Evolutionary conservation across 768 basidiomycete species (phyloP), one percentile per base, ranked within the genome.

Genomic region (Holtermanniella nyarrowii): DNA sequence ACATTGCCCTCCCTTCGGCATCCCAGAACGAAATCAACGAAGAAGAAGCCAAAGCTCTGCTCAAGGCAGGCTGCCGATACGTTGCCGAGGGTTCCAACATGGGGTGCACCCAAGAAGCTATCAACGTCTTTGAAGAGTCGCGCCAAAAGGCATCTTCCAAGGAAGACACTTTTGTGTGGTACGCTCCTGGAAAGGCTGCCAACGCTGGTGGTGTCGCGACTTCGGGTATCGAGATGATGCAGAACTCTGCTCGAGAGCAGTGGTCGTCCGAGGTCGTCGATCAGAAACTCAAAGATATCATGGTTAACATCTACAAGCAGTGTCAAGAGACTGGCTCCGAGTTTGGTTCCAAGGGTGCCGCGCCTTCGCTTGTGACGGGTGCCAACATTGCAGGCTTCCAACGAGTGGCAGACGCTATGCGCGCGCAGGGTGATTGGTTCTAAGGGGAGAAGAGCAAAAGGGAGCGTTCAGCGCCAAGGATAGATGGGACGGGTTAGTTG

Each of bases 41-140:
- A 44, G 80, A 80, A 59, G 84, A 86, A 68, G 84, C 84, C 40
- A 74, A 82, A 71, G 80, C 79, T 1, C 77, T 86, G 61, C 65
- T 84, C 65, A 78, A 78, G 64, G 82, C 83, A 44, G 83, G 84
- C 54, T 77, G 78, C 56, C 72, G 79, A 62, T 80, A 84, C 71
- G 78, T 86, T 44, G 83, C 84, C 48, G 83, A 86, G 69, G 84
- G 84, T 25, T 82, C 80, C 57, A 84, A 83, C 75, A 84, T 84
- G 82, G 83, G 83, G 43, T 83, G 78, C 72, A 84, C 83, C 3
- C 74, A 78, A 61, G 82, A 82, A 62, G 84, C 83, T 47, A 79
- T 86, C 65, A 78, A 81, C 49, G 75, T 84, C 54, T 85, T 84
- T 68, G 84, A 86, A 74, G 70, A 72, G 4, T 76, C 79, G 26